Evolutionary conservation across 1,284 basidiomycete genomes (phyloP), one percentile per base, ranked within the genome.

Genomic region (Sporisorium reilianum): DNA sequence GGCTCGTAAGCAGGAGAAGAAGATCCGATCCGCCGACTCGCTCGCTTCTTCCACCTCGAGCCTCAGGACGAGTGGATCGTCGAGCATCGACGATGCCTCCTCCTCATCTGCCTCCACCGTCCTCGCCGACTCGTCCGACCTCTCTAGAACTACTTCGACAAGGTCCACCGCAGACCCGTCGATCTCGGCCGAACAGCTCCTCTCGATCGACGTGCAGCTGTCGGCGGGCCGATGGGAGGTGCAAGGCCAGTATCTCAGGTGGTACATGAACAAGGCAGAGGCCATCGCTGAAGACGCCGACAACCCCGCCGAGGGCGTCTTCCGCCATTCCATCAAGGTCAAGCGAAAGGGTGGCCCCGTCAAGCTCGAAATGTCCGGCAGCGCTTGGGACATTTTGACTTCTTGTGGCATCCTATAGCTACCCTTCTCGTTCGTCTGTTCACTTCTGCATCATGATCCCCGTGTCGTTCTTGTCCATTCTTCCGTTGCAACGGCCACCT

Each of bases 141-240:
- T 66, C 11, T 56, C 41, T 12, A 22, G 30, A 40, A n/a, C 61
- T 12, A 40, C 64, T 1, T 65, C 63, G 2, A 42, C 55, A 11
- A 25, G 61, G 28, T 50, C 58, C 16, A 40, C 44, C 38, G 54
- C 61, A 5, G 22, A 26, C 3, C 51, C 23, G 4, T 22, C 30
- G 2, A 28, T 45, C 10, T 54, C 41, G 16, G 36, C 18, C 4
- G 10, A 20, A n/a, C 55, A 62, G 20, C 68, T 72, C 6, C 66
- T 80, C 1, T 52, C 64, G 6, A 87, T 90, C 10, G 83, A 86
- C 12, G 79, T 82, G 14, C 49, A 77, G 22, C 89, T 91, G 1
- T 91, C 91, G 3, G 87, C 87, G 1, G 95, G 95, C 1, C 82
- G 87, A 40, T 93, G 89, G 87, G 87, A 88, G 65, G 86, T 93